Percentiles rank a stretch among this genome's conserved stretches.
Conservation (phyloP, 495 filamentous ascomycete genomes). For the Podospora pseudopauciseta region DNA sequence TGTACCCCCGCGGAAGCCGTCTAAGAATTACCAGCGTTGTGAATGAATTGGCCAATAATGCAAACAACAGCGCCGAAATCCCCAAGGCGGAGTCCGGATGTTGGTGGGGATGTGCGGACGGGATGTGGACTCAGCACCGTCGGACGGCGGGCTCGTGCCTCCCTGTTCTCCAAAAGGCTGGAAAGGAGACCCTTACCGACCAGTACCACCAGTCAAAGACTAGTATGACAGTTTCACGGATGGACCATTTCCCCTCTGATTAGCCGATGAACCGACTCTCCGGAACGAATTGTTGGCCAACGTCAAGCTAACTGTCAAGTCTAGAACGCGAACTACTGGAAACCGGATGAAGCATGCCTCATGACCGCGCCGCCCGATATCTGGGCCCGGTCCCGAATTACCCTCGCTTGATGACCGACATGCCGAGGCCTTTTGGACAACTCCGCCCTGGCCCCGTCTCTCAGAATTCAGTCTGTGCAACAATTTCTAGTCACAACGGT, state of each 20-base stretch:
- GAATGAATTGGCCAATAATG: conserved; percentile 9
- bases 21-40: background rate
- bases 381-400: background rate
- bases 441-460: too few species aligned
- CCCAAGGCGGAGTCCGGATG: conserved; percentile 23
- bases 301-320: background rate
- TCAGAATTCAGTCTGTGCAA: background rate
- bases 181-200: background rate
- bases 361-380: background rate
- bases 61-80: background rate
- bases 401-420: background rate
- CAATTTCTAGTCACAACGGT: background rate
- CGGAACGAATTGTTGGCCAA: background rate
- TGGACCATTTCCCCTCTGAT: background rate
- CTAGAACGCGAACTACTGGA: background rate
- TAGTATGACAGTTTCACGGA: background rate
- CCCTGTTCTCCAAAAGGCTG: background rate
- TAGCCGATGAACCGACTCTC: background rate
- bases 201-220: background rate
- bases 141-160: conserved; percentile 8
- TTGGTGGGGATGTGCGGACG: conserved; percentile 34
- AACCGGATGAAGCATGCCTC: background rate
- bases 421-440: too few species aligned
- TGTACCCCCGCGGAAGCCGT: conserved; percentile 4
- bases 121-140: conserved; percentile 2